These are phyloP conservation scores for cucumber (Cucumis sativus) DNA, from an alignment of 306 rosid genomes.

Conservation along the genomic window Cucumber_9930_V3 NC_026660.2:21212501-21213000, in stretches of 20 bases:
- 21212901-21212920: neutral
- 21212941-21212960: neutral
- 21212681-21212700: neutral
- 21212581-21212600: neutral
- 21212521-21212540: neutral
- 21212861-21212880: neutral
- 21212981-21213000: neutral
- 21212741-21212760: neutral
- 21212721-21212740: neutral
- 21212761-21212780: neutral
- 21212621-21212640: neutral
- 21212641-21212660: neutral
- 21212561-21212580: neutral
- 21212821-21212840: neutral
- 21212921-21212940: neutral
- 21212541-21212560: neutral
- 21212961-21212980: neutral
- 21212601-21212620: neutral
- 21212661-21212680: neutral
- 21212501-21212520: neutral
- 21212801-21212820: neutral
- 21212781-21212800: neutral
- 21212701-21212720: neutral
- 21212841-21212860: neutral
- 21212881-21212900: neutral